A percentile compares a stretch with the other conserved stretches of the same genome.
Evolutionary conservation across 2,329 filamentous ascomycete genomes (phyloP).

Genomic region (Neofusicoccum cordaticola): DNA sequence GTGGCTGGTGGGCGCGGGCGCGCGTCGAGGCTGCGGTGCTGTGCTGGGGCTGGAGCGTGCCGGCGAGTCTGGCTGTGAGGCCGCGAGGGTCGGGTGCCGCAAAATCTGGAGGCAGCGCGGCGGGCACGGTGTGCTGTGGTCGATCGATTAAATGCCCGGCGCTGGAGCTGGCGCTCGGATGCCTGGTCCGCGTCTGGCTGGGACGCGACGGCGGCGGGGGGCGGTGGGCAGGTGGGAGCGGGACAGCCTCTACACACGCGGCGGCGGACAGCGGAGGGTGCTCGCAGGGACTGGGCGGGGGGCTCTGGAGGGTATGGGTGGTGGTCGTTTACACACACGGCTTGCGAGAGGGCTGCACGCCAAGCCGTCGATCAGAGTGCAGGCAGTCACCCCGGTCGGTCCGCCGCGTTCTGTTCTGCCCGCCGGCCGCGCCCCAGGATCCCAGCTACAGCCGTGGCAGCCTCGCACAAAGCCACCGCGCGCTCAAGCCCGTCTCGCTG

Average conservation of each 20-base stretch:
- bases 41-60: not conserved
- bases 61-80: not conserved
- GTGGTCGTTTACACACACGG: constrained; percentile 1
- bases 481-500: not conserved
- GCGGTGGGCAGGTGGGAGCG: not conserved
- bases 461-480: constrained; percentile 2
- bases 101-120: constrained; percentile 4
- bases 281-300: not conserved
- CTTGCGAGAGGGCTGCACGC: constrained; percentile 5
- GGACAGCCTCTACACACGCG: constrained; percentile 3
- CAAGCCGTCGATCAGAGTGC: constrained; percentile 5
- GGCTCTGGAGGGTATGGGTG: not conserved
- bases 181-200: not conserved
- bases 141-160: constrained; percentile 15
- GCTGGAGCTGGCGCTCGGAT: constrained; percentile 14
- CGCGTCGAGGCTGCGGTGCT: not conserved
- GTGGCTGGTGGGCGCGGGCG: constrained; percentile 6
- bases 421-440: not conserved
- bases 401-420: not conserved
- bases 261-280: not conserved
- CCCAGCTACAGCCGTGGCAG: not conserved
- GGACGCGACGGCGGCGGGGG: constrained; percentile 2
- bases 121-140: constrained; percentile 7
- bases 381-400: not conserved
- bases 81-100: not conserved